These are phyloP conservation scores for Flaveria sonorensis DNA, from an alignment of 129 eudicot species.

Conservation along the genomic window DNA sequence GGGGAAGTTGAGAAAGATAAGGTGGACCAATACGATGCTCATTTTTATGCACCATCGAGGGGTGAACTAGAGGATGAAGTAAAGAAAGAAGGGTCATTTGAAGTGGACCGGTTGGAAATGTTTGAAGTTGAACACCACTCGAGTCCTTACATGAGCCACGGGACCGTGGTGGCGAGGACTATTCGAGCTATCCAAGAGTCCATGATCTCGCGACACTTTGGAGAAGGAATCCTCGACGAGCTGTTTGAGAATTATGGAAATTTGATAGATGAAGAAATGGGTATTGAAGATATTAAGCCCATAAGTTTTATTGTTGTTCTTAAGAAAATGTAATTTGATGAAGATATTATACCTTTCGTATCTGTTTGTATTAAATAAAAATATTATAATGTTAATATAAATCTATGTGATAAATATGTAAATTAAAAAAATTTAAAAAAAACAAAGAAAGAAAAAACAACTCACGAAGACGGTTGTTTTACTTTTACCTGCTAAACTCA, in stretches of 20 bases:
- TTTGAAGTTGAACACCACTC: slow-evolving; percentile 54
- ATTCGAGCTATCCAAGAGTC: slow-evolving; percentile 93
- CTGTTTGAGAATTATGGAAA: slow-evolving; percentile 59
- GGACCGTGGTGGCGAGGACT: slow-evolving; percentile 68
- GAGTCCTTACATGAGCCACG: slow-evolving; percentile 54
- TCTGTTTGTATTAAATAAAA: no score
- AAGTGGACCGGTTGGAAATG: slow-evolving; percentile 55
- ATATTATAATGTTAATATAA: no score
- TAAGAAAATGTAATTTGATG: slow-evolving; percentile 37
- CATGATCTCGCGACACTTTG: slow-evolving; percentile 83
- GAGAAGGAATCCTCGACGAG: slow-evolving; percentile 56
- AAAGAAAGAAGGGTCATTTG: slow-evolving; percentile 64
- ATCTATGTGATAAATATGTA: no score
- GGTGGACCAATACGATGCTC: slow-evolving; percentile 70
- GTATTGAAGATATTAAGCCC: slow-evolving; percentile 54
- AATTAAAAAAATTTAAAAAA: no score
- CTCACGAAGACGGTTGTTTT: no score
- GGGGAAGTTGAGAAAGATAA: slow-evolving; percentile 68
- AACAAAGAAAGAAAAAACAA: no score
- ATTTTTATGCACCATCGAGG: slow-evolving; percentile 80
- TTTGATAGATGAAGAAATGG: slow-evolving; percentile 73
- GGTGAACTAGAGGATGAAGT: slow-evolving; percentile 69
- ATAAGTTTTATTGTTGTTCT: slow-evolving; percentile 53
- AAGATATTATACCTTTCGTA: not conserved
- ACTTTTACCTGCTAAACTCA: no score